Evolutionary conservation across 768 basidiomycete species (phyloP).

Genomic region (Dioszegia crocea): DNA sequence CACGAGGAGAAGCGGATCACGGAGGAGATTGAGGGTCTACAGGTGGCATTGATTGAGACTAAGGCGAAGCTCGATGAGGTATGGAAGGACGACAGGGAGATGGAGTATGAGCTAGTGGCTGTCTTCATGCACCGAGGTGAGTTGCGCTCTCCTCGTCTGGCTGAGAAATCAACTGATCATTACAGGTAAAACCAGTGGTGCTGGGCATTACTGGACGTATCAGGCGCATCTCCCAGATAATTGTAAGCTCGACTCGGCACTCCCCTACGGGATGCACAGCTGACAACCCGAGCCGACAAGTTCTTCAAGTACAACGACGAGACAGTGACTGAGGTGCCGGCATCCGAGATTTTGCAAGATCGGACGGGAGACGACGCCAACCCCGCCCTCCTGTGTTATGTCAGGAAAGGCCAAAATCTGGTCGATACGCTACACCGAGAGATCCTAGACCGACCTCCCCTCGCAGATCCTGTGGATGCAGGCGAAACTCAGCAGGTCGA

Average conservation of each 20-base stretch:
- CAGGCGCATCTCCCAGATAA: slow-evolving; percentile 76
- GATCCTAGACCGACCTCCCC: slow-evolving; percentile 17
- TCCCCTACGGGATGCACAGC: not conserved
- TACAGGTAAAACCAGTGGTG: slow-evolving; percentile 26
- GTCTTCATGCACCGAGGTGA: slow-evolving; percentile 90
- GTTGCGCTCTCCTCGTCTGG: slow-evolving; percentile 30
- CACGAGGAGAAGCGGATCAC: slow-evolving; percentile 17
- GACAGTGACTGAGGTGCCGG: slow-evolving; percentile 68
- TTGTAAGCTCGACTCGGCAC: slow-evolving; percentile 42
- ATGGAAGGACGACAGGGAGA: slow-evolving; percentile 63
- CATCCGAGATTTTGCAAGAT: slow-evolving; percentile 80
- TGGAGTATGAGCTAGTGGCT: slow-evolving; percentile 81
- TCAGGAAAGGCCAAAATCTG: slow-evolving; percentile 36
- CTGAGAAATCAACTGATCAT: not conserved
- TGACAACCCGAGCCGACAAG: slow-evolving; percentile 56
- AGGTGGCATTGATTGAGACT: slow-evolving; percentile 20
- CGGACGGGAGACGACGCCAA: slow-evolving; percentile 56
- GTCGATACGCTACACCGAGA: slow-evolving; percentile 41
- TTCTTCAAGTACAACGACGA: slow-evolving; percentile 99
- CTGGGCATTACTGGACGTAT: slow-evolving; percentile 86
- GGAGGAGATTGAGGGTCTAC: slow-evolving; percentile 25
- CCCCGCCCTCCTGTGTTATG: slow-evolving; percentile 52
- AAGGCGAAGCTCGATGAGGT: slow-evolving; percentile 58
- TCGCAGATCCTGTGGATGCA: not conserved
- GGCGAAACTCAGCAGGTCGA: not conserved